These are phyloP conservation scores for Solanum infundibuliforme DNA, from an alignment of 257 asterid species.

Conservation along the genomic window DNA sequence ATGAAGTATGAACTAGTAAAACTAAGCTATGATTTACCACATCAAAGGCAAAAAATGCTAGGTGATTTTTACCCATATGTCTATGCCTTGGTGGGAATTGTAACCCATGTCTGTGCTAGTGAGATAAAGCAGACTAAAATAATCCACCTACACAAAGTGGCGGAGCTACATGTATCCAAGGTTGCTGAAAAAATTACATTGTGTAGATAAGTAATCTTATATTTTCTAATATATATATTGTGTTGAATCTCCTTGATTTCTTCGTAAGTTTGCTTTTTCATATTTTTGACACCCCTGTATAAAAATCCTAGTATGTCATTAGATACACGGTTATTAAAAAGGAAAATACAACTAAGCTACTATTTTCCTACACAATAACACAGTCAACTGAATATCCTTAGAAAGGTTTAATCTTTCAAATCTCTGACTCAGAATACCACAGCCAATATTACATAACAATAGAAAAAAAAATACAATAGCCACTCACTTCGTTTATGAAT, in stretches of 20 bases:
- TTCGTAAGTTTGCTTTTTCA: no score
- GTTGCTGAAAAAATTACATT: no score
- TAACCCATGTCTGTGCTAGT: background rate
- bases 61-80: background rate
- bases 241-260: no score
- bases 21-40: background rate
- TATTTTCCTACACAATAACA: background rate
- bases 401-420: background rate
- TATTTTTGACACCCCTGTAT: no score
- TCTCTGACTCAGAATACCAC: background rate
- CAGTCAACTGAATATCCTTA: background rate
- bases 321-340: background rate
- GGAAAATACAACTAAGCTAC: background rate
- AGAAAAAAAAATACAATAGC: background rate
- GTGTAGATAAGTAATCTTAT: no score
- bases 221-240: no score
- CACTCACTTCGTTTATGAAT: conserved; percentile 72
- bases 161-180: no score
- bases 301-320: no score
- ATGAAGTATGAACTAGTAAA: background rate
- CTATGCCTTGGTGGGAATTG: background rate
- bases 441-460: background rate
- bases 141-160: no score
- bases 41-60: background rate
- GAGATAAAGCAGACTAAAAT: no score